Percentiles rank a stretch among this genome's conserved stretches.
phyloP scores from a whole-genome alignment of 345 rosid species.

The Lagerstroemia speciosa region DNA sequence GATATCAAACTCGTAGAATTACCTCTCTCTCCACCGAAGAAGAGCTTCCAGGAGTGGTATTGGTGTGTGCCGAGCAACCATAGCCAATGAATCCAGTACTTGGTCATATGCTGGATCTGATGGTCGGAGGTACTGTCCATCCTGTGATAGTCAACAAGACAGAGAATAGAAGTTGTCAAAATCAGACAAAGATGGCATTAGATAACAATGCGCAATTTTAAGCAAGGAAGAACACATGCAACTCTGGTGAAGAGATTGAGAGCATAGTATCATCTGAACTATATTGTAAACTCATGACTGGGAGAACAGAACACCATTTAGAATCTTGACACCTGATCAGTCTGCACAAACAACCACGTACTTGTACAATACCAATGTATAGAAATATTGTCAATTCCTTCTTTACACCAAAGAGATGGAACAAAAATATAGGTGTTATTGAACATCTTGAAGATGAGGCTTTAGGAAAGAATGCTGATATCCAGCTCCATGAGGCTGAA shows the following conservation, averaged over 20 bases:
- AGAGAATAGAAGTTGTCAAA: conserved; percentile 2
- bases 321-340: background rate
- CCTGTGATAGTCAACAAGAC: conserved; percentile 34
- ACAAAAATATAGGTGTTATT: background rate
- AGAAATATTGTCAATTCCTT: too few relatives aligned
- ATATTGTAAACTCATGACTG: background rate
- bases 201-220: background rate
- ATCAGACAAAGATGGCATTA: background rate
- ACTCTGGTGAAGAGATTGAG: too few relatives aligned
- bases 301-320: background rate
- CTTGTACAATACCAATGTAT: background rate
- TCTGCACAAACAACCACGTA: background rate
- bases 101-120: conserved; percentile 97
- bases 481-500: background rate
- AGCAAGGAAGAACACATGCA: background rate
- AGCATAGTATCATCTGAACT: background rate
- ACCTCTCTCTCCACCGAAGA: conserved; percentile 92
- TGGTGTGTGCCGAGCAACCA: conserved; percentile 96
- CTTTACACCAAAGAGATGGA: background rate
- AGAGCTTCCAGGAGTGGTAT: conserved; percentile 96
- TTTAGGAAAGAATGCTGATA: background rate
- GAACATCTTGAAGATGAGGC: background rate
- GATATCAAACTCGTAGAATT: background rate
- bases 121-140: conserved; percentile 96
- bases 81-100: conserved; percentile 93